These are phyloP conservation scores for Dipodascus albidus DNA, from an alignment of 805 yeast genomes.

Conservation along the genomic window DNA sequence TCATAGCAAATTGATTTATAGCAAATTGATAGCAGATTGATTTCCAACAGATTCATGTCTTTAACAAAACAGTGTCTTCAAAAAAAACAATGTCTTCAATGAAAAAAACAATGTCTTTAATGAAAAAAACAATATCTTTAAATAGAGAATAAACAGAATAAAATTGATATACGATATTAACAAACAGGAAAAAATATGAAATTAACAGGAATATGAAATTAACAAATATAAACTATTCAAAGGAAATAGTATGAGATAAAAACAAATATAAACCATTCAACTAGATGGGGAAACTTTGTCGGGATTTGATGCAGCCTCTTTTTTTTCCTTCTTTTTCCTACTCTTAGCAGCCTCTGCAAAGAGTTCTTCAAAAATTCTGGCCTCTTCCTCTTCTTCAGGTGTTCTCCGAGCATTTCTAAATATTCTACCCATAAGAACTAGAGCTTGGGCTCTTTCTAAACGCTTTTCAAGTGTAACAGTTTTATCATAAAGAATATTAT, in stretches of 20 bases:
- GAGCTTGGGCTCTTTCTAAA: constrained; percentile 65
- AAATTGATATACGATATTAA: neutral
- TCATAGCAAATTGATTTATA: too few species aligned
- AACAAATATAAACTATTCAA: neutral
- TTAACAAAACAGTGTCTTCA: too few species aligned
- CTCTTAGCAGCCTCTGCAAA: constrained; percentile 73
- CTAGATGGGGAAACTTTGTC: neutral
- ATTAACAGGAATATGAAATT: neutral
- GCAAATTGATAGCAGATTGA: too few species aligned
- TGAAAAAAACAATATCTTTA: too few species aligned
- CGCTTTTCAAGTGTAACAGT: constrained; percentile 48
- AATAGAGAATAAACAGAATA: neutral
- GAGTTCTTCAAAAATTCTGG: constrained; percentile 76
- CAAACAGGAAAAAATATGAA: too few species aligned
- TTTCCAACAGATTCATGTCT: too few species aligned
- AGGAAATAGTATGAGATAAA: neutral
- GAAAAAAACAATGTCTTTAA: too few species aligned
- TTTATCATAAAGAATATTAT: constrained; percentile 62
- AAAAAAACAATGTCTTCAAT: too few species aligned
- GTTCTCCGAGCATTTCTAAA: constrained; percentile 62
- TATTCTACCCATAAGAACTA: constrained; percentile 57
- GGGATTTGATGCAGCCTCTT: constrained; percentile 2
- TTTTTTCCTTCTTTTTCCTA: constrained; percentile 40
- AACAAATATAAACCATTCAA: neutral
- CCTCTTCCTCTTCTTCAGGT: constrained; percentile 86